Evolutionary conservation across 2,329 filamentous ascomycete species (phyloP), one percentile per base, ranked within the genome.

Genomic region (Clonostachys solani): DNA sequence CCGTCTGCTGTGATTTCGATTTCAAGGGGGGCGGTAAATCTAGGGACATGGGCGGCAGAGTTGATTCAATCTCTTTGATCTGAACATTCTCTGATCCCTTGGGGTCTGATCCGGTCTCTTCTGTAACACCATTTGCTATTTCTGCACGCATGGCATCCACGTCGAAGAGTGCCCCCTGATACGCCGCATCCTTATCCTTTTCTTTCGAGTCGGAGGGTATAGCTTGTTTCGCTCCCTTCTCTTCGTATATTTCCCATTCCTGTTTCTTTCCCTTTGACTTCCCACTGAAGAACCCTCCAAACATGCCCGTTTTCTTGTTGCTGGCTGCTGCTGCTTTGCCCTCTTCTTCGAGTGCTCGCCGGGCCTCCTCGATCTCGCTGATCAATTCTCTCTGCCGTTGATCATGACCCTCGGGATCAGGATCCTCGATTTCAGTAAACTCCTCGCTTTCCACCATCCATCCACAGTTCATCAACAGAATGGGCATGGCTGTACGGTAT

Each of bases 391-490:
- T 80, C 66, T 99, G 94, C 43, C 92, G 79, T 62, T 90, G 79
- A 44, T 82, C 78, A 67, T 97, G 92, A 56, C 95, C 92, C 1
- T 97, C 94, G 1, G 94, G 94, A 59, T 99, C 94, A 0, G 94
- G 91, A 56, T 99, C 94, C 63, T 97, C 94, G 50, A 99, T 97
- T 67, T 99, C 94, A 1, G 81, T 85, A 61, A 97, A 99, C 62
- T 97, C 92, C 56, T 96, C 91, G 53, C 86, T 92, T 59, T 96
- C 86, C 5, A 97, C 89, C 46, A 86, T 72, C 91, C 92, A 99
- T 15, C 92, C 94, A 35, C 92, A 89, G 62, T 92, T 86, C 52
- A 89, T 83, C 45, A 99, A 75, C 16, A 99, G 75, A 48, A 82
- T 82, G 15, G 94, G 94, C 86, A 99, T 97, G 36, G 91, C 89